These are phyloP conservation scores for Triticum monococcum DNA, from an alignment of 176 grass and related monocot genomes.

Conservation along the genomic window DNA sequence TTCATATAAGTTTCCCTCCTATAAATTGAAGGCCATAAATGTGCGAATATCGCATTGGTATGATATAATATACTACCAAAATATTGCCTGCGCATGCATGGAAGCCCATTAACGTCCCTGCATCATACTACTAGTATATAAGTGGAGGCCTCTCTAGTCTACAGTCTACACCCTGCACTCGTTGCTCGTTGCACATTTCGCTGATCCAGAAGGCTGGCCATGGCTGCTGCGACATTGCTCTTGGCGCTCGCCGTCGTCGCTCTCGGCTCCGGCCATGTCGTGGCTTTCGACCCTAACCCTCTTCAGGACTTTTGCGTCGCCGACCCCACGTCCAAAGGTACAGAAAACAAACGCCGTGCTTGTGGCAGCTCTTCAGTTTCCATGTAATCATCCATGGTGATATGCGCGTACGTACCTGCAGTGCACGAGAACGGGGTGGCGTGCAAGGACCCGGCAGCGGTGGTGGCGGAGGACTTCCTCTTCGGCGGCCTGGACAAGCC, in stretches of 20 bases:
- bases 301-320: constrained; percentile 52
- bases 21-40: no score
- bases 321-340: constrained; percentile 36
- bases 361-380: neutral
- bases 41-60: no score
- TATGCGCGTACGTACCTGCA: neutral
- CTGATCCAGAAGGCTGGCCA: neutral
- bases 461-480: constrained; percentile 27
- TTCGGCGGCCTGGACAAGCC: neutral
- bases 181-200: no score
- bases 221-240: constrained; percentile 3
- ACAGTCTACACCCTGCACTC: no score
- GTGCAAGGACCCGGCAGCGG: constrained; percentile 40
- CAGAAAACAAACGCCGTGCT: neutral
- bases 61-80: no score
- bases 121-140: no score
- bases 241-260: neutral
- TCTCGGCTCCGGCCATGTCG: constrained; percentile 13
- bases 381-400: neutral
- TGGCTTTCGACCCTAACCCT: constrained; percentile 49
- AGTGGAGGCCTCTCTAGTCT: no score
- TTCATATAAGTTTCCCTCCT: no score
- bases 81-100: no score
- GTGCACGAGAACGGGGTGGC: constrained; percentile 36
- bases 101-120: neutral